Evolutionary conservation across 352 stramenopile species (phyloP), one percentile per base, ranked within the genome.

Genomic region (Phytopythium mirpurense): DNA sequence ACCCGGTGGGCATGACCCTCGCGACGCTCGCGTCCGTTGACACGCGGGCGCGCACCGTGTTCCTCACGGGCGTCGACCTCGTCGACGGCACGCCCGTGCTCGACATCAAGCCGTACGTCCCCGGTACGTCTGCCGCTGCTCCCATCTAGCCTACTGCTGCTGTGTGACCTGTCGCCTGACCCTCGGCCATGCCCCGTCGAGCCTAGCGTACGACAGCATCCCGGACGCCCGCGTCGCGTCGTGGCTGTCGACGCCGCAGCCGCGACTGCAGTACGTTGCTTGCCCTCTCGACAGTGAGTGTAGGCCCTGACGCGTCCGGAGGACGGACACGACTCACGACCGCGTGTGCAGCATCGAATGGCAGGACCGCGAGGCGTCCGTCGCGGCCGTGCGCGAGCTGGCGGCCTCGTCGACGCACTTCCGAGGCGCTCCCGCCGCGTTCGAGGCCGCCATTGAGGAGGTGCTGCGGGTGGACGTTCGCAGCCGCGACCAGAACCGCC

Each of bases 21-120:
- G 93, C 86, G 34, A 94, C 88, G 57, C 72, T 98, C 48, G 90
- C 97, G 54, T 51, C 58, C 16, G 78, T 97, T 15, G 67, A 96
- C 55, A 64, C 63, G 38, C 56, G 57, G 21, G 62, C 61, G 12
- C 78, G 78, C 10, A 77, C 60, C 0, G 76, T 98, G 26, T 74
- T 83, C 57, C 63, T 98, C 35, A 78, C 83, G 8, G 93, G 86
- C 16, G 61, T 98, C 19, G 94, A 98, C 55, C 74, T 98, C n/a
- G 67, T 98, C 31, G 90, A 99, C 60, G 95, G 93, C 47, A 99
- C 97, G 3, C 97, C 97, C 8, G 84, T 99, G 14, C 65, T 99
- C 3, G 97, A 99, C 60, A 96, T 99, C 51, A 99, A 99, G 67
- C 97, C 97, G 6, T 99, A 98, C 61, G 93, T 99, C 35, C 67